Base-by-base conservation (phyloP, 2,329 filamentous ascomycete genomes). In the Lecanicillium sp. region DNA sequence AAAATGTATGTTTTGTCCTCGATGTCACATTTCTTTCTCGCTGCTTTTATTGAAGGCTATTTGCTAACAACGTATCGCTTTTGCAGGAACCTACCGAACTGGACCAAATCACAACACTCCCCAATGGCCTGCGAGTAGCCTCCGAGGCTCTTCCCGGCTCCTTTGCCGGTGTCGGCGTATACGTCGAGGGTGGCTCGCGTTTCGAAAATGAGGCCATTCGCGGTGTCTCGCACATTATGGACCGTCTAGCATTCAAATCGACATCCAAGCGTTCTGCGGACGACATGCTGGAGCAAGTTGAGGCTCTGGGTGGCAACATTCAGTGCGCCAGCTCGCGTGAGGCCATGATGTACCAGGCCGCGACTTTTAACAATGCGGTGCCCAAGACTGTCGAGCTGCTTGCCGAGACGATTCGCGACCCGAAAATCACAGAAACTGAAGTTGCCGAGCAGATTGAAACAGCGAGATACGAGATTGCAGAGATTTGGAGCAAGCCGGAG, bases 401-500 rank as follows among this genome's bases (percentile, higher is more conserved):
- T 29, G 90, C 92, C 43, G 92, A 98, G 60, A 96, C 92, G 22
- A 94, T 98, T 45, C 83, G 87, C 42, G 77, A 94, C 48, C 87
- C 92, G 5, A 62, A 73, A 40, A 83, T 96, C 48, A 94, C 86
- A 8, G 83, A 94, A 18, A 78, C 85, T 15, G 92, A 98, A 62
- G 85, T 98, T 1, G 65, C 73, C 15, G 79, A 88, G 58, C 92
- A 98, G 64, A 69, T 98, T 16, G 79, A 85, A 56, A 96, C 90
- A 6, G 92, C 90, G 8, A 79, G 89, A 37, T 98, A 96, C 57
- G 92, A 98, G 65, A 92, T 98, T 58, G 79, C 80, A 17, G 92
- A 96, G 68, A 96, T 98, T 41, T 98, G 92, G 92, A 83, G 83
- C 51, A 96, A 94, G 70, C 89, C 92, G 0, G 90, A 96, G 54